Conservation (phyloP, 2,329 filamentous ascomycete genomes). For the Verruconis gallopava region DNA sequence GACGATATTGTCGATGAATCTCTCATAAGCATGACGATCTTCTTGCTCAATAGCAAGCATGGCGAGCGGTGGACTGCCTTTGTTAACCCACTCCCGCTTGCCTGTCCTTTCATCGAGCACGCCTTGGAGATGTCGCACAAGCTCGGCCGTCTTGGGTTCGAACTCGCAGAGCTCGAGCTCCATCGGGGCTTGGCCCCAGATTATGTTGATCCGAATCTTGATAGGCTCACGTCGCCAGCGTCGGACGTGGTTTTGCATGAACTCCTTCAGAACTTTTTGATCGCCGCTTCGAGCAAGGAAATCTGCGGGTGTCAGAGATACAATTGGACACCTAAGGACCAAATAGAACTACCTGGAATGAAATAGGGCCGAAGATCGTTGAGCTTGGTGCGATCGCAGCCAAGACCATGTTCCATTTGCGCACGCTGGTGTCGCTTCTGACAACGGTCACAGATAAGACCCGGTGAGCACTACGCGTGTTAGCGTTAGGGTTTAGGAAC, state of each 20-base stretch:
- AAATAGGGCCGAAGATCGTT: constrained; percentile 31
- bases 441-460: constrained; percentile 27
- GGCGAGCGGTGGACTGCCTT: constrained; percentile 33
- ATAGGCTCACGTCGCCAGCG: constrained; percentile 25
- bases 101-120: constrained; percentile 24
- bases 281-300: constrained; percentile 30
- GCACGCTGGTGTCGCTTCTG: constrained; percentile 25
- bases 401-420: constrained; percentile 28
- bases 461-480: constrained; percentile 23
- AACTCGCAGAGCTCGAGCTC: constrained; percentile 35
- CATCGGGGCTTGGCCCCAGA: constrained; percentile 30
- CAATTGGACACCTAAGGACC: neutral
- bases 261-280: constrained; percentile 28
- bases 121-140: constrained; percentile 31
- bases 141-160: constrained; percentile 25
- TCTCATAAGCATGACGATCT: constrained; percentile 32
- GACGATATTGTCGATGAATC: constrained; percentile 19
- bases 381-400: constrained; percentile 33
- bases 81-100: constrained; percentile 19
- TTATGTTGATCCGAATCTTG: constrained; percentile 30
- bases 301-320: constrained; percentile 13
- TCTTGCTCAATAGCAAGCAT: constrained; percentile 31
- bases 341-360: constrained; percentile 21
- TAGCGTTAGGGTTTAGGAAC: constrained; percentile 10
- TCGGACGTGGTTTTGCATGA: constrained; percentile 25